Percentiles rank a stretch among this genome's conserved stretches.
Conservation (phyloP, 2,329 filamentous ascomycete genomes). For the Cercospora nicotianae region DNA sequence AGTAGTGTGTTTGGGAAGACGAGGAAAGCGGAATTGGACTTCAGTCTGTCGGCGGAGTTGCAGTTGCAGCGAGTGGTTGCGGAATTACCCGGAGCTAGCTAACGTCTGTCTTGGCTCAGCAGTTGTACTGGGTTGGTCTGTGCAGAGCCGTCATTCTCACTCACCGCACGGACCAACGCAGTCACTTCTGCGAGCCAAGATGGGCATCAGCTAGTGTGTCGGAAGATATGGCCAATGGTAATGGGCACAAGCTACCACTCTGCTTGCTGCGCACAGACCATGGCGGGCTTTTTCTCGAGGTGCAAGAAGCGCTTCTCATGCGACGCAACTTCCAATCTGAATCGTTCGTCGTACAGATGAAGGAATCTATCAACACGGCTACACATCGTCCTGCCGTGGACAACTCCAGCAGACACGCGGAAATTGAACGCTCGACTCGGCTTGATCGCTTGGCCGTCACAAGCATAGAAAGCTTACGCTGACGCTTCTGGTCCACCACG, state of each 20-base stretch:
- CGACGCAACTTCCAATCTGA: neutral
- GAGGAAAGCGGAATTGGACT: neutral
- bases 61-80: neutral
- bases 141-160: neutral
- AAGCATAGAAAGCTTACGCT: neutral
- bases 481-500: neutral
- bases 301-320: neutral
- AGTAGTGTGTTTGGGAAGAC: neutral
- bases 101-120: neutral
- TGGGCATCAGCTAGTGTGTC: neutral
- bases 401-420: neutral
- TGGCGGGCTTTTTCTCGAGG: neutral
- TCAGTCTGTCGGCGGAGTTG: neutral
- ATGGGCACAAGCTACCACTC: no score
- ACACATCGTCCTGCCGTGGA: neutral
- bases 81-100: neutral
- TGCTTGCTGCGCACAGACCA: neutral
- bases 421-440: neutral
- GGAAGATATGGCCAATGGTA: neutral
- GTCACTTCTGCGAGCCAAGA: neutral
- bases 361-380: neutral
- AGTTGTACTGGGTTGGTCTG: neutral
- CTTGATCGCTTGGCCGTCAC: neutral
- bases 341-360: neutral
- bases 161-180: neutral